These are phyloP conservation scores for Cytospora piceicola DNA, from an alignment of 2,329 filamentous ascomycete genomes.

Conservation along the genomic window DNA sequence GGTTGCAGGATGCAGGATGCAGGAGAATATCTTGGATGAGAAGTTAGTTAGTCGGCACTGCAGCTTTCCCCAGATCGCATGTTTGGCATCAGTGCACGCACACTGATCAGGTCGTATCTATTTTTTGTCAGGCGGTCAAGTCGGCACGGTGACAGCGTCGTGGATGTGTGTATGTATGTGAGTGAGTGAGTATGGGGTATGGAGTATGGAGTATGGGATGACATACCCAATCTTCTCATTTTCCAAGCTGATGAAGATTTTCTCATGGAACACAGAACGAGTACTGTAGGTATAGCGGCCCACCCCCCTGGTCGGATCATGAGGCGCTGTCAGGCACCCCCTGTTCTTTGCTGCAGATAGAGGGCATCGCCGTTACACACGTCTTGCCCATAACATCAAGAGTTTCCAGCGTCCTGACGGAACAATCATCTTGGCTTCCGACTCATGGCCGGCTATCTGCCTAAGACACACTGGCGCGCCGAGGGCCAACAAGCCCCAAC, in stretches of 20 bases:
- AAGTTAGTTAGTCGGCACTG: neutral
- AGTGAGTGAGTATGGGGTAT: neutral
- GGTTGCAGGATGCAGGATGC: neutral
- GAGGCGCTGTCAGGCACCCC: neutral
- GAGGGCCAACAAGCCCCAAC: neutral
- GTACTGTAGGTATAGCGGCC: neutral
- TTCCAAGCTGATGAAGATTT: slow-evolving; percentile 8
- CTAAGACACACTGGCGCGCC: neutral
- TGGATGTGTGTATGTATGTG: neutral
- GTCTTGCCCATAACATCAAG: neutral
- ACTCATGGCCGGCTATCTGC: neutral
- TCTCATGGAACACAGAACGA: slow-evolving; percentile 1
- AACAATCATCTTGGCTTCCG: neutral
- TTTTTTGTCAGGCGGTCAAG: neutral
- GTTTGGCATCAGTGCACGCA: neutral
- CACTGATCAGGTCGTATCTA: slow-evolving; percentile 7
- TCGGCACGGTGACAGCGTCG: slow-evolving; percentile 7
- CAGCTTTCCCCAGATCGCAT: neutral
- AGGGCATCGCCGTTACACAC: slow-evolving; percentile 15
- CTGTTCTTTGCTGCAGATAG: neutral
- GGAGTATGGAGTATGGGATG: too few relatives aligned
- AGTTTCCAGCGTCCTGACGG: neutral
- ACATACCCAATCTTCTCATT: too few relatives aligned
- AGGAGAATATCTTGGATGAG: neutral
- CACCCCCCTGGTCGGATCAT: neutral